A percentile compares a stretch with the other conserved stretches of the same genome.
Evolutionary conservation across 768 basidiomycete genomes (phyloP).

Genomic region (Nidula microcarpa): DNA sequence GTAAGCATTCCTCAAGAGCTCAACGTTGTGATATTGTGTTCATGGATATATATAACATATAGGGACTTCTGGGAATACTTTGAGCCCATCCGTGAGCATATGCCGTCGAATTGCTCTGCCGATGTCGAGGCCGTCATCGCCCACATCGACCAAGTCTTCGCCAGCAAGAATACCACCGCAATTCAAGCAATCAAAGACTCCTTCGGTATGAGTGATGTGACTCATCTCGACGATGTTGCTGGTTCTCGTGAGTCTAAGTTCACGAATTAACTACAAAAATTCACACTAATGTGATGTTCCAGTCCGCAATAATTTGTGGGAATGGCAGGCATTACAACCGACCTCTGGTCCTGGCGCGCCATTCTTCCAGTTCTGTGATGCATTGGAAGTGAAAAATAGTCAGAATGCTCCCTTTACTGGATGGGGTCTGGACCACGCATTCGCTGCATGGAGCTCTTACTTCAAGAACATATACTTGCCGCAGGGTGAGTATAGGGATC

Average conservation of each 20-base stretch:
- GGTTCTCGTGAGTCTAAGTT: constrained; percentile 51
- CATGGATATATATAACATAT: background rate
- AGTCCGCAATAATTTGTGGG: constrained; percentile 60
- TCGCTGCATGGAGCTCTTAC: constrained; percentile 57
- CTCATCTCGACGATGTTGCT: constrained; percentile 66
- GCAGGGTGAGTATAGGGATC: too few relatives aligned
- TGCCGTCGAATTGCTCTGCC: constrained; percentile 72
- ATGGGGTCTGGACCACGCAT: constrained; percentile 61
- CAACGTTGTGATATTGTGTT: background rate
- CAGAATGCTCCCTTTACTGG: constrained; percentile 44
- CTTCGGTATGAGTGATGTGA: constrained; percentile 55
- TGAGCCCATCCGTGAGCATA: constrained; percentile 63
- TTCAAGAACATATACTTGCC: constrained; percentile 52
- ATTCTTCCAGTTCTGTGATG: constrained; percentile 67
- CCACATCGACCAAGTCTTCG: constrained; percentile 56
- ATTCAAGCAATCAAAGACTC: constrained; percentile 52
- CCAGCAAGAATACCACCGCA: constrained; percentile 34
- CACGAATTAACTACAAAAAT: too few relatives aligned
- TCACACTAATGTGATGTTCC: too few relatives aligned
- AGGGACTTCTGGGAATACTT: constrained; percentile 72
- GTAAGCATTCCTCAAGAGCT: constrained; percentile 20
- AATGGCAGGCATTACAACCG: constrained; percentile 66
- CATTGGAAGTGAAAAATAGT: constrained; percentile 61
- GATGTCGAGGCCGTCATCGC: constrained; percentile 64
- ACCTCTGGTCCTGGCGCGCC: constrained; percentile 36